phyloP scores from a whole-genome alignment of 495 filamentous ascomycete species.

The Daldinia decipiens region DNA sequence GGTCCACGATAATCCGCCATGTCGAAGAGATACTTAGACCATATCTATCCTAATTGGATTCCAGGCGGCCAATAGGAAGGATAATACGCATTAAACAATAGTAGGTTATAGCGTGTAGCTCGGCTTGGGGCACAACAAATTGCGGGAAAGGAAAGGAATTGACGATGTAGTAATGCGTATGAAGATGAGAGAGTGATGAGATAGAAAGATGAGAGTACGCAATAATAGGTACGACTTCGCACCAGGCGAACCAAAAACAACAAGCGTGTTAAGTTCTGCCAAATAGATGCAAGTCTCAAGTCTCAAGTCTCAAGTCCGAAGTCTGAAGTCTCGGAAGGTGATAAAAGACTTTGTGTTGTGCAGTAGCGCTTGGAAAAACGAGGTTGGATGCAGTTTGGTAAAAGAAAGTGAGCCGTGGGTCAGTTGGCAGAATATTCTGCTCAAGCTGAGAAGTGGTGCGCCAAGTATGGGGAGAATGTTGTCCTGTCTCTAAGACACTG shows the following conservation, averaged over 20 bases:
- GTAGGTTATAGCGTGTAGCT: constrained; percentile 9
- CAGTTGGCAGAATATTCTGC: constrained; percentile 2
- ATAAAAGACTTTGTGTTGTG: not conserved
- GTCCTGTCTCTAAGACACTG: constrained; percentile 1
- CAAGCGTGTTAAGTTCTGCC: not conserved
- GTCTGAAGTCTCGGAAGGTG: not conserved
- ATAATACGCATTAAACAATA: constrained; percentile 2
- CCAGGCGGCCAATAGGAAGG: not conserved
- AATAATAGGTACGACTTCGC: not conserved
- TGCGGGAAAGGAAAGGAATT: constrained; percentile 1
- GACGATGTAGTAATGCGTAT: constrained; percentile 8
- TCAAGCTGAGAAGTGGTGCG: not conserved
- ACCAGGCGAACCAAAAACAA: constrained; percentile 5
- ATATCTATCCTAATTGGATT: constrained; percentile 24
- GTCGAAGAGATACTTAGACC: constrained; percentile 15
- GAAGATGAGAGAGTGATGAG: not conserved
- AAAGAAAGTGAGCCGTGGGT: not conserved
- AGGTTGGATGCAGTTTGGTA: not conserved
- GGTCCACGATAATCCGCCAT: constrained; percentile 53
- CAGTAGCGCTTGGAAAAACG: not conserved
- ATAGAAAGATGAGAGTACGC: not conserved
- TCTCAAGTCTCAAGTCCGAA: not conserved
- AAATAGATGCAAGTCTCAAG: not conserved
- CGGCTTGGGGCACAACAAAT: not conserved
- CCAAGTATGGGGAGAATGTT: not conserved